phyloP scores from a whole-genome alignment of 352 stramenopile genomes.

The Phytophthora pisi region DNA sequence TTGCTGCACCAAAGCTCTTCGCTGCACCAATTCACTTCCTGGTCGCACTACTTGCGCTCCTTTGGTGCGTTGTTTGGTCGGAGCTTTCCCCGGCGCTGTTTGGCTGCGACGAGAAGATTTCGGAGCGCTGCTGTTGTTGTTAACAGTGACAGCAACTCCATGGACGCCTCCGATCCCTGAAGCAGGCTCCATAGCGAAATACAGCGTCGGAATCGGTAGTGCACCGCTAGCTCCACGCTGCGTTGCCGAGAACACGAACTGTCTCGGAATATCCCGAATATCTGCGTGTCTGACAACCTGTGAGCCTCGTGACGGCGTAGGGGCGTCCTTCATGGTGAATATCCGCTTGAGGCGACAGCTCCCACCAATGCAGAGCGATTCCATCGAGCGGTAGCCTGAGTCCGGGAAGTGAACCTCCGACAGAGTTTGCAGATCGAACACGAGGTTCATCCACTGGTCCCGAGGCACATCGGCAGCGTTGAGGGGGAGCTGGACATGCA shows the following conservation, averaged over 20 bases:
- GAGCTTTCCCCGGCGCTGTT: slow-evolving; percentile 18
- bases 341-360: slow-evolving; percentile 80
- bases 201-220: slow-evolving; percentile 54
- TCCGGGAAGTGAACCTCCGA: slow-evolving; percentile 62
- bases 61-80: slow-evolving; percentile 15
- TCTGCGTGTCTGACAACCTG: slow-evolving; percentile 23
- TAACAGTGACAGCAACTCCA: slow-evolving; percentile 8
- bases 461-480: slow-evolving; percentile 40
- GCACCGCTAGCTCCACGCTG: slow-evolving; percentile 17
- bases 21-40: slow-evolving; percentile 6
- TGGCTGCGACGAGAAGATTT: slow-evolving; percentile 19
- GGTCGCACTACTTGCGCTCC: slow-evolving; percentile 5
- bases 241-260: slow-evolving; percentile 66
- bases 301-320: slow-evolving; percentile 27
- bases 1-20: background rate
- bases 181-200: slow-evolving; percentile 41
- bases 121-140: background rate
- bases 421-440: slow-evolving; percentile 74
- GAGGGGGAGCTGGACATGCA: slow-evolving; percentile 79
- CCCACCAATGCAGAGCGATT: slow-evolving; percentile 75
- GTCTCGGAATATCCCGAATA: slow-evolving; percentile 64
- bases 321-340: slow-evolving; percentile 89
- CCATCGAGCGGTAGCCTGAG: slow-evolving; percentile 71
- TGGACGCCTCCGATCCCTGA: slow-evolving; percentile 5
- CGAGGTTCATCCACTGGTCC: slow-evolving; percentile 82